These are phyloP conservation scores for Ustilago cynodontis DNA, from an alignment of 1,284 basidiomycete genomes.

Conservation along the genomic window DNA sequence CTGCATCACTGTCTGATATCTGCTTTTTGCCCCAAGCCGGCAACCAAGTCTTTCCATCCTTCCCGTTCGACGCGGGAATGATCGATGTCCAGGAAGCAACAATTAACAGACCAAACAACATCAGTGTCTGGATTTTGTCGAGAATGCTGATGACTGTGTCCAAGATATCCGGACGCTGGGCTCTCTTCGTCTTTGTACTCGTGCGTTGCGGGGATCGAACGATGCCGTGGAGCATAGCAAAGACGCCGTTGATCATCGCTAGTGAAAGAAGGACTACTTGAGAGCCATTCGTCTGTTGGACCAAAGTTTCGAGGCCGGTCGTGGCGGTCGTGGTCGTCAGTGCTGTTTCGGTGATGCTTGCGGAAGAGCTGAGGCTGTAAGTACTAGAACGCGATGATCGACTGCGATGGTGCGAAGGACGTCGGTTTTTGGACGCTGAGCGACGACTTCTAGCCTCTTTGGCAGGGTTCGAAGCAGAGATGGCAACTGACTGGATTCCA, in stretches of 20 bases:
- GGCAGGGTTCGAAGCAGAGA: constrained; percentile 6
- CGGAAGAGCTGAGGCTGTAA: background rate
- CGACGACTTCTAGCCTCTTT: constrained; percentile 16
- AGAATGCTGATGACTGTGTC: constrained; percentile 25
- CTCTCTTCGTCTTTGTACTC: background rate
- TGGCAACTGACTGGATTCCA: constrained; percentile 10
- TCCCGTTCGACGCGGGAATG: background rate
- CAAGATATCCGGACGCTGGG: constrained; percentile 10
- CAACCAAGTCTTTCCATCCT: constrained; percentile 12
- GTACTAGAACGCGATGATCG: constrained; percentile 21
- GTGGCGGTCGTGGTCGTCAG: background rate
- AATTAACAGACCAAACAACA: constrained; percentile 34
- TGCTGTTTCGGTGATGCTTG: constrained; percentile 1
- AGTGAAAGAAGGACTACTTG: constrained; percentile 27
- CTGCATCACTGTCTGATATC: constrained; percentile 1
- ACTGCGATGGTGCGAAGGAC: constrained; percentile 22
- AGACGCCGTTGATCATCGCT: constrained; percentile 30
- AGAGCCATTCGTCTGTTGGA: constrained; percentile 11
- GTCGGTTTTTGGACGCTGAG: constrained; percentile 9
- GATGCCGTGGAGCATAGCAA: constrained; percentile 20
- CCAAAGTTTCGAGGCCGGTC: constrained; percentile 3
- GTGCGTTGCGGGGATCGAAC: background rate
- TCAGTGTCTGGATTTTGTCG: constrained; percentile 32
- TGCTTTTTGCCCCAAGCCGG: constrained; percentile 7
- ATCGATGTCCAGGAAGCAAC: constrained; percentile 33